Evolutionary conservation across 352 stramenopile species (phyloP).

Genomic region (Globisporangium perplexum): DNA sequence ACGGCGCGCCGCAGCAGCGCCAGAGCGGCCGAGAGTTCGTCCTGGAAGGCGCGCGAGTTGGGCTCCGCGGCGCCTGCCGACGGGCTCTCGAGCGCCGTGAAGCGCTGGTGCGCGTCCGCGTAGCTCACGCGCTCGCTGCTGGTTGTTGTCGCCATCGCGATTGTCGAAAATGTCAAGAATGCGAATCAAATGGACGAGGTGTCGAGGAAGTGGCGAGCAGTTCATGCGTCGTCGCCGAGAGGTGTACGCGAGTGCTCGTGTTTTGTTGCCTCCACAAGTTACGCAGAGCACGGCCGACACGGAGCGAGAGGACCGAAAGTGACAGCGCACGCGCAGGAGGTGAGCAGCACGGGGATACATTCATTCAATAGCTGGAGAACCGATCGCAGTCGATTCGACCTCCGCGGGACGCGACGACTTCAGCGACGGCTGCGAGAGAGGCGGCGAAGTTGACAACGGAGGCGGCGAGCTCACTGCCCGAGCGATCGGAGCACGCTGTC

Average conservation of each 20-base stretch:
- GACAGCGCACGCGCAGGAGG: too few relatives aligned
- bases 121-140: slow-evolving; percentile 26
- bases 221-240: too few relatives aligned
- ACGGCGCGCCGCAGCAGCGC: slow-evolving; percentile 33
- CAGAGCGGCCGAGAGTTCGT: slow-evolving; percentile 30
- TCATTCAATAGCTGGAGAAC: not conserved
- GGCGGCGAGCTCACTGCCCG: not conserved
- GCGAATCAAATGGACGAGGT: too few relatives aligned
- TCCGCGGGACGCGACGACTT: too few relatives aligned
- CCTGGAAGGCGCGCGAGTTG: slow-evolving; percentile 39
- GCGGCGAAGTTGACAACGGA: slow-evolving; percentile 3
- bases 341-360: not conserved
- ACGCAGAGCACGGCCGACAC: too few relatives aligned
- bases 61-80: slow-evolving; percentile 26
- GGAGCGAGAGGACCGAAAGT: too few relatives aligned
- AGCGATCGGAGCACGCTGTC: not conserved
- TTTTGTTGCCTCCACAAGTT: too few relatives aligned
- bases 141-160: slow-evolving; percentile 8
- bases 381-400: too few relatives aligned
- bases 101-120: slow-evolving; percentile 32
- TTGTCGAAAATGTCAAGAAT: slow-evolving; percentile 3
- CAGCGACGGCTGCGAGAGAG: not conserved
- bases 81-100: slow-evolving; percentile 36
- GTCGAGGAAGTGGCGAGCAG: too few relatives aligned
- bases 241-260: too few relatives aligned